phyloP scores from a whole-genome alignment of 306 rosid genomes.

The Lablab purpureus region DNA sequence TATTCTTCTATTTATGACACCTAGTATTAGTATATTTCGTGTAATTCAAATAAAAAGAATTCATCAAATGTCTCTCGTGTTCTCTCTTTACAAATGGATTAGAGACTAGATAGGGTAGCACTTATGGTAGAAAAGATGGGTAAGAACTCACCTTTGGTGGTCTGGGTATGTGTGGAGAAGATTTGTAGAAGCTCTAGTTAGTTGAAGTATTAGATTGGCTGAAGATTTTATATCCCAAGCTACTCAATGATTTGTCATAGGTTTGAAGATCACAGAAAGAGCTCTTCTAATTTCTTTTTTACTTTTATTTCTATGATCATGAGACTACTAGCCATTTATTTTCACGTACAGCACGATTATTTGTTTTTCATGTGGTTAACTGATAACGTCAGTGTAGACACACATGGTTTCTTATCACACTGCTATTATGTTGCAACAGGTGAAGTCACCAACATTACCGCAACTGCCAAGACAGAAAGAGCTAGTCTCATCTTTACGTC shows the following conservation, averaged over 20 bases:
- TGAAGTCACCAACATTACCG: constrained; percentile 84
- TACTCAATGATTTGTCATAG: constrained; percentile 5
- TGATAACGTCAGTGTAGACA: background rate
- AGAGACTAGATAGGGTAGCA: background rate
- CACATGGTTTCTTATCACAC: constrained; percentile 39
- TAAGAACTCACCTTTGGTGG: background rate
- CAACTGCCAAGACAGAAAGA: constrained; percentile 83
- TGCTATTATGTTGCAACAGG: constrained; percentile 60
- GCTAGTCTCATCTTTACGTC: constrained; percentile 74
- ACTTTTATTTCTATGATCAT: background rate
- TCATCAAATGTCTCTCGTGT: background rate
- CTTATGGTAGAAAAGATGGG: background rate
- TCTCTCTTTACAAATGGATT: background rate
- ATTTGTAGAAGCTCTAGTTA: background rate
- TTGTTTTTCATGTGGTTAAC: constrained; percentile 26
- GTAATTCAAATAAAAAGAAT: background rate
- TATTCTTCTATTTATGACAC: background rate
- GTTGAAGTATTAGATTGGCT: background rate
- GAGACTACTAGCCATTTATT: constrained; percentile 18
- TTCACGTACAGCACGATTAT: constrained; percentile 4
- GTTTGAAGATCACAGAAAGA: background rate
- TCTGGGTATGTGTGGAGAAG: background rate
- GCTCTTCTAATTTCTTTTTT: constrained; percentile 14
- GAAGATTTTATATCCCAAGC: background rate
- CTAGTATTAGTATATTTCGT: background rate